Percentiles rank a stretch among this genome's conserved stretches.
These are phyloP conservation scores for Entophlyctis luteolus DNA, from an alignment of 192 early-diverging fungal species.

Conservation along the genomic window DNA sequence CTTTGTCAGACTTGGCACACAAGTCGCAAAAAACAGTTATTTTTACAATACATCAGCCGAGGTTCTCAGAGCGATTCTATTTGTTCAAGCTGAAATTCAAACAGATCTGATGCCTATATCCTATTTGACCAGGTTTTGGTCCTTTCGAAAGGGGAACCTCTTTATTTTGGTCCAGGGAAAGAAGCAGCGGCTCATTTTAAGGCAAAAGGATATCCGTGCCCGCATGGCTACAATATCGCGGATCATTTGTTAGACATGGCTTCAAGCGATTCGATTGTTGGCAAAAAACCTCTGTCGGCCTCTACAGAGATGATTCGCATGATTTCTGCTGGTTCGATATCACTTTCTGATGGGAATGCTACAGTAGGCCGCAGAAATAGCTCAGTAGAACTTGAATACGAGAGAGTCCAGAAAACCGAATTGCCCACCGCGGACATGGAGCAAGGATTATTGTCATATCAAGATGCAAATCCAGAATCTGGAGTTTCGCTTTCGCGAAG, in stretches of 20 bases:
- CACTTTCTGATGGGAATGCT: too few relatives aligned
- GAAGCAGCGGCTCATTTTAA: constrained; percentile 46
- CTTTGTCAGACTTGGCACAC: constrained; percentile 58
- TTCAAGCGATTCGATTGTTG: neutral
- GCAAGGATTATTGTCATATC: too few relatives aligned
- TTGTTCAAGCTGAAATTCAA: neutral
- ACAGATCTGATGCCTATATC: constrained; percentile 71
- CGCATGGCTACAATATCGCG: constrained; percentile 66
- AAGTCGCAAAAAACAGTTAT: constrained; percentile 66
- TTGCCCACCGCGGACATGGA: too few relatives aligned
- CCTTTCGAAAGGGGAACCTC: constrained; percentile 62
- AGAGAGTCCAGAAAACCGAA: too few relatives aligned
- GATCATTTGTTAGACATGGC: constrained; percentile 68
- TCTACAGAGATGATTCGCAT: too few relatives aligned
- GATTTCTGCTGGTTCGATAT: too few relatives aligned
- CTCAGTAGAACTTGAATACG: too few relatives aligned
- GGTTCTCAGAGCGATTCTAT: too few relatives aligned
- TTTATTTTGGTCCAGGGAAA: constrained; percentile 59
- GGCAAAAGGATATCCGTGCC: constrained; percentile 56
- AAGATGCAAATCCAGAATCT: too few relatives aligned
- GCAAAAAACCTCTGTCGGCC: neutral
- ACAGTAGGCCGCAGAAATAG: too few relatives aligned
- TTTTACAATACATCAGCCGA: constrained; percentile 89
- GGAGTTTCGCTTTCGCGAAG: too few relatives aligned
- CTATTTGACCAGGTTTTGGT: constrained; percentile 81